Evolutionary conservation across 176 grass and related monocot genomes (phyloP), one percentile per base, ranked within the genome.

Genomic region (Elaeis guineensis): DNA sequence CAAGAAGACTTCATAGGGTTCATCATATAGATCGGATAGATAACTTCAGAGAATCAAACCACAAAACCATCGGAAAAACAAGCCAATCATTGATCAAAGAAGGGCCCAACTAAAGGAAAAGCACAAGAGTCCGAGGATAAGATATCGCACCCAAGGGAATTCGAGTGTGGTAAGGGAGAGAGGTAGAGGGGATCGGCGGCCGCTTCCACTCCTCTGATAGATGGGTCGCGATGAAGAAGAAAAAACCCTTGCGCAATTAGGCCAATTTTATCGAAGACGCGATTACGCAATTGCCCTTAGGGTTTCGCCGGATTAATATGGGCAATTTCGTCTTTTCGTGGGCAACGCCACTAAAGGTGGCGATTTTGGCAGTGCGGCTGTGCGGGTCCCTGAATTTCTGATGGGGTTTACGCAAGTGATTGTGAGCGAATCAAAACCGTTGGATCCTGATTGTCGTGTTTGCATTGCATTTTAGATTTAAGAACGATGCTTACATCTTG

Each of bases 211-310:
- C 26, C 30, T 0, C 21, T 53, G 53, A 59, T 51, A 49, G 24
- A 5, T 61, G 19, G 52, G 65, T 62, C 25, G 57, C 55, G 25
- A 23, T 55, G 24, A 1, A 1, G 9, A 59, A n/a, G 35, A 54
- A 56, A 12, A 28, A 76, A 77, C 65, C 74, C 57, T 77, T 55
- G 49, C 1, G 3, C 5, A 2, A 3, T 24, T 19, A 4, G 18
- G 9, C 17, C 28, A 1, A 3, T 6, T 54, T 77, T 69, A 69
- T 69, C 23, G 26, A 9, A 8, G 12, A 25, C 3, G 0, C 4
- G n/a, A 35, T 62, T 52, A 62, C 50, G 12, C 4, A n/a, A 54
- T 28, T 75, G 49, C 49, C 74, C 74, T 32, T 55, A 77, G 74
- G 74, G 65, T 62, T 69, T 69, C 7, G 19, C 2, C 0, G 2